Conservation (phyloP, 805 yeast species). For the Saturnispora halmiae region DNA sequence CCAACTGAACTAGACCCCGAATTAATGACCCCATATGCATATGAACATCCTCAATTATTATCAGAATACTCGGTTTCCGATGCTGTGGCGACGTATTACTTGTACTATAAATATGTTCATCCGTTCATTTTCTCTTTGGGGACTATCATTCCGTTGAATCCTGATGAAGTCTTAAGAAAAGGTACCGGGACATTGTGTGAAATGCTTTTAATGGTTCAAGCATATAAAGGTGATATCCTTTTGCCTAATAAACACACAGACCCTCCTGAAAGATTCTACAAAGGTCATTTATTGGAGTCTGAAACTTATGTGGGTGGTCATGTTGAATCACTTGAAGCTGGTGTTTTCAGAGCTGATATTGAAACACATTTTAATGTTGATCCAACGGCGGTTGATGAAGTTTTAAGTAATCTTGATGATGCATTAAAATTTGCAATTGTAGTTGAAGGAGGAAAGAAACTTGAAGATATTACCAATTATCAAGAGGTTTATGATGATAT, state of each 20-base stretch:
- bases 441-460: conserved; percentile 63
- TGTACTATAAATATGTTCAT: conserved; percentile 93
- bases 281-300: conserved; percentile 87
- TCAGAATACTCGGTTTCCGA: conserved; percentile 98
- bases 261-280: conserved; percentile 88
- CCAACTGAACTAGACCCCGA: conserved; percentile 97
- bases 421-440: conserved; percentile 77
- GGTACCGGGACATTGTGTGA: conserved; percentile 99
- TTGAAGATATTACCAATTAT: conserved; percentile 74
- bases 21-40: conserved; percentile 95
- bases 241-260: conserved; percentile 92
- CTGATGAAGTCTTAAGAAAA: conserved; percentile 90
- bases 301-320: conserved; percentile 99
- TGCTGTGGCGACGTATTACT: conserved; percentile 96
- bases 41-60: conserved; percentile 81
- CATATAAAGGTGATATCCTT: conserved; percentile 65
- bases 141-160: conserved; percentile 90
- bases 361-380: conserved; percentile 68
- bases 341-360: conserved; percentile 89
- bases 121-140: conserved; percentile 94
- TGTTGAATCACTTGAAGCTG: conserved; percentile 95
- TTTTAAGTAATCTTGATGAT: conserved; percentile 59
- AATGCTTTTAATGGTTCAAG: conserved; percentile 94
- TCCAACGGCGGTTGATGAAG: conserved; percentile 72
- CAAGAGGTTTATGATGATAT: conserved; percentile 64